These are phyloP conservation scores for Dendrothele bispora DNA, from an alignment of 768 basidiomycete species.

Conservation along the genomic window DNA sequence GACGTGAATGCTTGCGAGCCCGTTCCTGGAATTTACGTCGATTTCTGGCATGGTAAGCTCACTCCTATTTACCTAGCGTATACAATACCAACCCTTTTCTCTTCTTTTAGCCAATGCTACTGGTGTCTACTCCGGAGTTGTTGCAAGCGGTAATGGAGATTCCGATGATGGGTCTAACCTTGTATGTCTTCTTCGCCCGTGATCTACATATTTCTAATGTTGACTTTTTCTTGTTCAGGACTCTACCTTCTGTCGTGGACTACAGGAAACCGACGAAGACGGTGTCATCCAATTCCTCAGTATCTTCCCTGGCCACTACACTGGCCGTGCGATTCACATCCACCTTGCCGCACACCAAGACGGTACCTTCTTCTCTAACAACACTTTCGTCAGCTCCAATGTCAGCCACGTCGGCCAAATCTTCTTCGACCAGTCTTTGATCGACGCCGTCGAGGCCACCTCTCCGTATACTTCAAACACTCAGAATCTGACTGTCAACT, in stretches of 20 bases:
- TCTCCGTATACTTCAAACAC: slow-evolving; percentile 14
- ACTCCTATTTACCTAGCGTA: background rate
- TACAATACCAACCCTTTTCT: background rate
- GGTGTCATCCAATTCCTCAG: slow-evolving; percentile 15
- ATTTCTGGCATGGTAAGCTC: slow-evolving; percentile 15
- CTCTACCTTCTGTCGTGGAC: slow-evolving; percentile 12
- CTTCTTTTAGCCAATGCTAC: slow-evolving; percentile 11
- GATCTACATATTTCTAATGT: no score
- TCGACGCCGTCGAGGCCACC: slow-evolving; percentile 8
- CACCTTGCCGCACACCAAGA: slow-evolving; percentile 16
- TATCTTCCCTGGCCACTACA: slow-evolving; percentile 16
- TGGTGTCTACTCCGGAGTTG: slow-evolving; percentile 15
- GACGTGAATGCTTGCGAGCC: slow-evolving; percentile 15
- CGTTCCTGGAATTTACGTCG: slow-evolving; percentile 13
- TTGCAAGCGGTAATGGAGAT: slow-evolving; percentile 13
- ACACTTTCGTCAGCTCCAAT: slow-evolving; percentile 6
- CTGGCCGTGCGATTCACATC: slow-evolving; percentile 14
- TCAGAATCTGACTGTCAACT: slow-evolving; percentile 11
- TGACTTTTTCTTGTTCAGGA: slow-evolving; percentile 4
- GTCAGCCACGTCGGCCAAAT: slow-evolving; percentile 16
- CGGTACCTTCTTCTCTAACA: slow-evolving; percentile 11
- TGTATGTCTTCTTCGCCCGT: background rate
- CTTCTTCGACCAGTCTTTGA: slow-evolving; percentile 15
- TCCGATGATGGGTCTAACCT: slow-evolving; percentile 6
- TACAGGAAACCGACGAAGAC: slow-evolving; percentile 14